phyloP scores from a whole-genome alignment of 129 eudicot species.

The Pittosporum tobira region DNA sequence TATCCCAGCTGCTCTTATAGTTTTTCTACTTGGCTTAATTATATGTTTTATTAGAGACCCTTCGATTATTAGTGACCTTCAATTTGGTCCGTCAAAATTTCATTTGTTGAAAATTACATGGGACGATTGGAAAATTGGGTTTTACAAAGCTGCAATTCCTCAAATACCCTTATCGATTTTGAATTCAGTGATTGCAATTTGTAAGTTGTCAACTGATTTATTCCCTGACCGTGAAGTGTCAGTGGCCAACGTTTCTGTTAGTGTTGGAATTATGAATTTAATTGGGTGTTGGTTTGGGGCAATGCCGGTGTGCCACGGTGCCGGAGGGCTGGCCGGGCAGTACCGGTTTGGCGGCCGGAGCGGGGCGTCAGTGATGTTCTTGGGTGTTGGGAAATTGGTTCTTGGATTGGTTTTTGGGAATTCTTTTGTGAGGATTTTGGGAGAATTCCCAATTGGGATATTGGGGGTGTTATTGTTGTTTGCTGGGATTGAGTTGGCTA shows the following conservation, averaged over 20 bases:
- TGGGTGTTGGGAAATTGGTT: constrained; percentile 45
- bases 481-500: too few species aligned
- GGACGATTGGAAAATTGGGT: constrained; percentile 64
- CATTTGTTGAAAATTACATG: constrained; percentile 50
- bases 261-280: constrained; percentile 61
- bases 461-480: constrained; percentile 26
- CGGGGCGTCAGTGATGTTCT: constrained; percentile 50
- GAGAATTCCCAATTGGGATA: constrained; percentile 60
- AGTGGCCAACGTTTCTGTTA: constrained; percentile 52
- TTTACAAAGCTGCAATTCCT: constrained; percentile 55
- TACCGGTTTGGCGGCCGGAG: constrained; percentile 73
- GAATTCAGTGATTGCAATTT: constrained; percentile 68
- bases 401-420: constrained; percentile 58
- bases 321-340: constrained; percentile 87
- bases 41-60: constrained; percentile 56
- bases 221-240: constrained; percentile 60
- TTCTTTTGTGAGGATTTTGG: constrained; percentile 59
- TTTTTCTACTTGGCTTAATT: constrained; percentile 41
- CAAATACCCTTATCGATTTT: constrained; percentile 62
- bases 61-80: constrained; percentile 31
- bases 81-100: constrained; percentile 49
- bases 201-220: constrained; percentile 55
- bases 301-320: constrained; percentile 84
- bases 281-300: constrained; percentile 91
- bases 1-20: constrained; percentile 50